phyloP scores from a whole-genome alignment of 345 rosid genomes.

The Melaleuca quinquenervia region DNA sequence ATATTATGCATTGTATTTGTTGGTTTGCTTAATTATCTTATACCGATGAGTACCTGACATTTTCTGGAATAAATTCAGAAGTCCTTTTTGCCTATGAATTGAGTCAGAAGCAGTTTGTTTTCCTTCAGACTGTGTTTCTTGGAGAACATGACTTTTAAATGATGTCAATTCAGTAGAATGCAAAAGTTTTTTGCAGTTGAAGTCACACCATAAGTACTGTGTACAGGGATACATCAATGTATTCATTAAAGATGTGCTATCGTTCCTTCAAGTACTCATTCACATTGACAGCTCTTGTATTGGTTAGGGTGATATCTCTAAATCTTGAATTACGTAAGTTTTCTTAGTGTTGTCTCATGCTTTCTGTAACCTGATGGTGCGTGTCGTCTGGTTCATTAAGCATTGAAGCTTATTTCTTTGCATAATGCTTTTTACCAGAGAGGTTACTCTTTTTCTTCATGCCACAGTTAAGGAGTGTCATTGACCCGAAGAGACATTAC shows the following conservation, averaged over 20 bases:
- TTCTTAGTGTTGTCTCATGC: neutral
- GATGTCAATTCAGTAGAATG: neutral
- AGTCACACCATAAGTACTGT: neutral
- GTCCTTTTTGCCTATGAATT: neutral
- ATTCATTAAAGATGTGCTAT: neutral
- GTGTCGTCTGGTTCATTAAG: neutral
- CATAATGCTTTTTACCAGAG: neutral
- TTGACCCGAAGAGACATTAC: conserved; percentile 83
- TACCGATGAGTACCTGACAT: neutral
- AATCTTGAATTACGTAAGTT: neutral
- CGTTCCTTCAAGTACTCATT: neutral
- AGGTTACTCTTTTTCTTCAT: neutral
- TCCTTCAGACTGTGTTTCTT: neutral
- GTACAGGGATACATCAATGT: neutral
- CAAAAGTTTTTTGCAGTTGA: neutral
- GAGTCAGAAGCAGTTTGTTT: neutral
- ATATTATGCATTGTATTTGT: neutral
- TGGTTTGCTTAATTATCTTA: neutral
- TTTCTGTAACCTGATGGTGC: neutral
- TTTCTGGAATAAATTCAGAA: neutral
- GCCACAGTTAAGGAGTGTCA: conserved; percentile 56
- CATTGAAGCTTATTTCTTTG: neutral
- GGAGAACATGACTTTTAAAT: neutral
- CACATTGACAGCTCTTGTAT: neutral
- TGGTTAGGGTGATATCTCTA: neutral